Conservation (phyloP, 192 early-diverging fungal species). For the Coemansia interrupta region DNA sequence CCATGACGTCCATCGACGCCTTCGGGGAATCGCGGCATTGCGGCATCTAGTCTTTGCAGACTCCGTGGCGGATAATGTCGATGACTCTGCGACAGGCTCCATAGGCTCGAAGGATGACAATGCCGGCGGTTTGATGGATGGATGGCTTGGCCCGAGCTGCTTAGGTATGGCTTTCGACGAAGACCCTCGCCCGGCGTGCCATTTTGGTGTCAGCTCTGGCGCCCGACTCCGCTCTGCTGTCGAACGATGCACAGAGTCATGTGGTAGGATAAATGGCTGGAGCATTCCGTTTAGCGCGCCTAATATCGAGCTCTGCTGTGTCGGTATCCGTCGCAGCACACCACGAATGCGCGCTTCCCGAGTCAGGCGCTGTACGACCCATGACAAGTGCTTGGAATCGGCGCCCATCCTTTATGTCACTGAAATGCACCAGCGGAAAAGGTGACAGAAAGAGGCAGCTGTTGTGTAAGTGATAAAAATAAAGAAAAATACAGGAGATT, state of each 20-base stretch:
- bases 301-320: not conserved
- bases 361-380: constrained; percentile 25
- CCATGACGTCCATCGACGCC: constrained; percentile 36
- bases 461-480: too few species aligned
- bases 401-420: constrained; percentile 21
- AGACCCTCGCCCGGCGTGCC: not conserved
- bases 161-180: too few species aligned
- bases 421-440: too few species aligned
- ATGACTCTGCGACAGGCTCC: not conserved
- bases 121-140: too few species aligned
- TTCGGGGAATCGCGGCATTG: not conserved
- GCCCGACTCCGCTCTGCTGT: not conserved
- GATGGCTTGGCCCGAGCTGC: too few species aligned
- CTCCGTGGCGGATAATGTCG: not conserved
- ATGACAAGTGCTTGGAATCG: constrained; percentile 37
- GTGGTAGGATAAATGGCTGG: constrained; percentile 18
- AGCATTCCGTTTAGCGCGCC: not conserved
- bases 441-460: too few species aligned
- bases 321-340: constrained; percentile 14
- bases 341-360: constrained; percentile 20
- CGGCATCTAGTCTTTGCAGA: not conserved
- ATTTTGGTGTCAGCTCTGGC: not conserved
- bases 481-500: too few species aligned
- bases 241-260: constrained; percentile 4
- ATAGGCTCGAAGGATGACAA: too few species aligned